A percentile compares a stretch with the other conserved stretches of the same genome.
Conservation (phyloP, 371 early-diverging fungal genomes). For the Saksenaea oblongispora region DNA sequence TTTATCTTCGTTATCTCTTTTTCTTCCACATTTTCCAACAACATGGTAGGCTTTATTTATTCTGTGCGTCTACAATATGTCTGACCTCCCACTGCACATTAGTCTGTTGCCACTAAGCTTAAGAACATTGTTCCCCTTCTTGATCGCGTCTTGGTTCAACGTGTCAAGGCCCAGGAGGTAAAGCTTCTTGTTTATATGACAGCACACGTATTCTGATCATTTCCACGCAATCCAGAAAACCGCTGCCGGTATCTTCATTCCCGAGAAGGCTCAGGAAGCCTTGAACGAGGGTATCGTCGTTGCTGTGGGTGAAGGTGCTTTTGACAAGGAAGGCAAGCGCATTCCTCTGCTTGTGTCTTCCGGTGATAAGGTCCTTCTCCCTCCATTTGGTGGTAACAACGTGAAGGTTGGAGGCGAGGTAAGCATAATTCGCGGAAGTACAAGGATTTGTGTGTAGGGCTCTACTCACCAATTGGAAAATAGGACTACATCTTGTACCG, state of each 20-base stretch:
- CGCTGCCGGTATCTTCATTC: conserved; percentile 93
- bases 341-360: conserved; percentile 80
- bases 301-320: conserved; percentile 91
- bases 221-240: conserved; percentile 74
- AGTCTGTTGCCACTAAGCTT: conserved; percentile 45
- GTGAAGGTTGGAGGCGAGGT: conserved; percentile 90
- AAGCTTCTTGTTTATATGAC: neutral
- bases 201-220: neutral
- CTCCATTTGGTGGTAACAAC: conserved; percentile 89
- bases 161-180: conserved; percentile 94
- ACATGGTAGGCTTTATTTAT: neutral
- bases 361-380: conserved; percentile 95
- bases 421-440: conserved; percentile 16
- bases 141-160: conserved; percentile 96
- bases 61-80: neutral
- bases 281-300: conserved; percentile 93
- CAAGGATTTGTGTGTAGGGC: neutral
- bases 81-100: neutral
- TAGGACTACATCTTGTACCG: conserved; percentile 80
- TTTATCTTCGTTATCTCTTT: neutral
- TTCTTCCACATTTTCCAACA: neutral
- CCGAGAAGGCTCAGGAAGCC: conserved; percentile 97
- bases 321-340: conserved; percentile 84
- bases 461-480: neutral
- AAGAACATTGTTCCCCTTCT: conserved; percentile 91